These are phyloP conservation scores for Leucocoprinus sp. DNA, from an alignment of 768 basidiomycete species.

Conservation along the genomic window DNA sequence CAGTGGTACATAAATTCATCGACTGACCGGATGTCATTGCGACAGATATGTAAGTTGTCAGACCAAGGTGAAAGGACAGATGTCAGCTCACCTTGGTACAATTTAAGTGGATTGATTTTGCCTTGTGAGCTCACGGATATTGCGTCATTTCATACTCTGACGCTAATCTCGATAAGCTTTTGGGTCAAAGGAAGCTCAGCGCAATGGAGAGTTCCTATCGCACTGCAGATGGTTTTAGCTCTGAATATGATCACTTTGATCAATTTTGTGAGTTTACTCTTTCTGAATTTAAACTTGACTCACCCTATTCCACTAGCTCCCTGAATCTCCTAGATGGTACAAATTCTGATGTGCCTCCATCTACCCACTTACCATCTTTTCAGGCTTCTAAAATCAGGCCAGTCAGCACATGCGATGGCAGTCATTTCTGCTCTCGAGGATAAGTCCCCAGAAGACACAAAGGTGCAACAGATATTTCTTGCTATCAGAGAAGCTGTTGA, in stretches of 20 bases:
- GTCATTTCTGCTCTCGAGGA: constrained; percentile 58
- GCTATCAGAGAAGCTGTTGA: constrained; percentile 7
- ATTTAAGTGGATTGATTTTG: constrained; percentile 57
- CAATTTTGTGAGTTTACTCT: constrained; percentile 33
- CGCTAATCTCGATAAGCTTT: constrained; percentile 26
- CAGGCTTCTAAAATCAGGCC: constrained; percentile 50
- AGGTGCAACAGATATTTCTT: constrained; percentile 42
- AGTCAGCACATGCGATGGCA: constrained; percentile 46
- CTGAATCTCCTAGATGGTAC: constrained; percentile 54
- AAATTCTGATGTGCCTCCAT: constrained; percentile 3
- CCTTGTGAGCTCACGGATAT: constrained; percentile 31
- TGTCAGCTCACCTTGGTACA: neutral
- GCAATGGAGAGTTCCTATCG: constrained; percentile 58
- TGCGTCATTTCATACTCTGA: neutral
- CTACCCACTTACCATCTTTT: neutral
- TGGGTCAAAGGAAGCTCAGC: constrained; percentile 43
- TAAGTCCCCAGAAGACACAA: constrained; percentile 35
- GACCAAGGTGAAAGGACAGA: neutral
- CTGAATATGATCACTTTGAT: constrained; percentile 44
- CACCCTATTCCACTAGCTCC: constrained; percentile 28
- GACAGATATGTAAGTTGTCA: constrained; percentile 14
- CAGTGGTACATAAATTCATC: neutral
- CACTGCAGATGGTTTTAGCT: constrained; percentile 49
- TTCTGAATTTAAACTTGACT: neutral
- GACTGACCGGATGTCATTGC: neutral